Conservation (phyloP, 257 asterid species). For the Gentiana straminea region DNA sequence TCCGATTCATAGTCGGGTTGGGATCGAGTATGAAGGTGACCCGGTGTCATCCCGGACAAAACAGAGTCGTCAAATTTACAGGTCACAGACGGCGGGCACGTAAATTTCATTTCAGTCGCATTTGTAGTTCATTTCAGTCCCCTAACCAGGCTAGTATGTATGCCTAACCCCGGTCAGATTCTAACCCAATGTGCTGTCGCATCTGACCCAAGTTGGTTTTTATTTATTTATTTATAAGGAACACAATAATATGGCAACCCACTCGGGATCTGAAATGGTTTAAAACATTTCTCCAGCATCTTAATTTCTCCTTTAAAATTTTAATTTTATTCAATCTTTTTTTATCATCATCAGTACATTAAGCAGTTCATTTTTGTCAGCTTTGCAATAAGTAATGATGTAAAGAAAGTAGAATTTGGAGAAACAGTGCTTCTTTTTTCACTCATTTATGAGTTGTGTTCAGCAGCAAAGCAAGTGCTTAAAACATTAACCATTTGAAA, state of each 20-base stretch:
- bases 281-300: background rate
- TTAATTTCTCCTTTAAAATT: background rate
- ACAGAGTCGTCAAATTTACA: no score
- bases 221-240: conserved; percentile 75
- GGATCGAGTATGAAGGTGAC: no score
- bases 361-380: conserved; percentile 15
- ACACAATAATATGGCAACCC: conserved; percentile 30
- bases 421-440: conserved; percentile 17
- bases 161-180: conserved; percentile 35
- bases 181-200: conserved; percentile 30
- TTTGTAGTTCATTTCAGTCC: conserved; percentile 30
- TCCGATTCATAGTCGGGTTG: no score
- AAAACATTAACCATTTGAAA: conserved; percentile 38
- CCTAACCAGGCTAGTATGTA: background rate
- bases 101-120: conserved; percentile 23
- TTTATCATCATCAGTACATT: conserved; percentile 5
- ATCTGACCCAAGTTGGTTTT: conserved; percentile 34
- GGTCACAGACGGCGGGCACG: conserved; percentile 2
- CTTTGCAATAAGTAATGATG: conserved; percentile 36
- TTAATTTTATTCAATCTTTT: conserved; percentile 20
- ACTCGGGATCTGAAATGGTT: conserved; percentile 13
- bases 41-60: no score
- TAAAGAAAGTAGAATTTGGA: conserved; percentile 6
- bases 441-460: conserved; percentile 30
- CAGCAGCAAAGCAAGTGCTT: conserved; percentile 28